Evolutionary conservation across 2,329 filamentous ascomycete species (phyloP).

Genomic region (Neopestalotiopsis sp.): DNA sequence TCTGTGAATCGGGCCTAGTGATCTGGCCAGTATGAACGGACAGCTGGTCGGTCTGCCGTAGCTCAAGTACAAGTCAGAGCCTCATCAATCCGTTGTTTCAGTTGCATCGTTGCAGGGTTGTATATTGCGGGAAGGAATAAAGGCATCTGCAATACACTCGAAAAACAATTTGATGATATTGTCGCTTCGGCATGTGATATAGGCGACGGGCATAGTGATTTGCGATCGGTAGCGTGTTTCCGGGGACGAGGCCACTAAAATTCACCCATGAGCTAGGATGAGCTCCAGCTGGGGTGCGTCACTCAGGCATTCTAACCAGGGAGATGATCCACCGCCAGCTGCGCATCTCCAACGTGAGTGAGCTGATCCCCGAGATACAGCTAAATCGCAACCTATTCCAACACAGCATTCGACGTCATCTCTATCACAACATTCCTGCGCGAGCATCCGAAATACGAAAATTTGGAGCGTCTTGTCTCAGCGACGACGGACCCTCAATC

Average conservation of each 20-base stretch:
- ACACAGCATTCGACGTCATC: not conserved
- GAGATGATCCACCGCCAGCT: not conserved
- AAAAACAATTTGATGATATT: not conserved
- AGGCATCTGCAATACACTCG: not conserved
- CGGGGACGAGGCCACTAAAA: not conserved
- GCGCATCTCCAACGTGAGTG: not conserved
- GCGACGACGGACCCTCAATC: not conserved
- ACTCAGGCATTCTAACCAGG: constrained; percentile 6
- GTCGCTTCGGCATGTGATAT: not conserved
- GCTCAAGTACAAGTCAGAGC: not conserved
- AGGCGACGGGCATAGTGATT: not conserved
- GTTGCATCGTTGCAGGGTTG: not conserved
- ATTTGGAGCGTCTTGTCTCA: not conserved
- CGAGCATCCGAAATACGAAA: not conserved
- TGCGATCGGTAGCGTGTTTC: not conserved
- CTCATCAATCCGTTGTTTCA: not conserved
- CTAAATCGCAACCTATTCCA: constrained; percentile 8
- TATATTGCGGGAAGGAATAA: not conserved
- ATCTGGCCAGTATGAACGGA: not conserved
- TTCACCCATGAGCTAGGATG: not conserved
- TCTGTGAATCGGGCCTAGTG: not conserved
- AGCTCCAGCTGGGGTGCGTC: constrained; percentile 9
- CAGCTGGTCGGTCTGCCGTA: not conserved
- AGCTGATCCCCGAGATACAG: constrained; percentile 10
- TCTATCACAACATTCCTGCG: not conserved